A percentile compares a stretch with the other conserved stretches of the same genome.
Evolutionary conservation across 768 basidiomycete genomes (phyloP).

Genomic region (Amanita brunnescens): DNA sequence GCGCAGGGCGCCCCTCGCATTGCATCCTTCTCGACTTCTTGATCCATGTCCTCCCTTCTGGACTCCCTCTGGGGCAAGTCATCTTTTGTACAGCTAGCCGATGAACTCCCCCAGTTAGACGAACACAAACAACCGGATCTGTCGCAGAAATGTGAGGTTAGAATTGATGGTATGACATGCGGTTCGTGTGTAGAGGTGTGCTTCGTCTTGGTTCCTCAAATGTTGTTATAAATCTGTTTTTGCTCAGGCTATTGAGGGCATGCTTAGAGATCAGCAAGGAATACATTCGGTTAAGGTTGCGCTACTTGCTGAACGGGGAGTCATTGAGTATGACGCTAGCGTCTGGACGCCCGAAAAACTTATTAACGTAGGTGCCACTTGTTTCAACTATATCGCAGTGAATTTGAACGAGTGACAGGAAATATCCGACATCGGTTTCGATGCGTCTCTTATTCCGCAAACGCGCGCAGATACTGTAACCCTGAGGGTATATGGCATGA

Average conservation of each 20-base stretch:
- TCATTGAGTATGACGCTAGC: constrained; percentile 80
- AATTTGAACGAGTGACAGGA: constrained; percentile 42
- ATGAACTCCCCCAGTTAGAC: constrained; percentile 15
- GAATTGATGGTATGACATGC: constrained; percentile 89
- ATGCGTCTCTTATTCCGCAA: constrained; percentile 68
- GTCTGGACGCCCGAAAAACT: constrained; percentile 81
- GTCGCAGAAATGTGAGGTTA: constrained; percentile 60
- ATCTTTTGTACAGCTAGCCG: constrained; percentile 11
- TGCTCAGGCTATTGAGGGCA: constrained; percentile 77
- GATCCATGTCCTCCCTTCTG: constrained; percentile 6
- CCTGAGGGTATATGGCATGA: constrained; percentile 88
- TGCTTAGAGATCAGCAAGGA: constrained; percentile 78
- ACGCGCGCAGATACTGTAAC: constrained; percentile 57
- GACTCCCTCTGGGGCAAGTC: constrained; percentile 3
- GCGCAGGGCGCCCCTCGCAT: neutral
- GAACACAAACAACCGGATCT: constrained; percentile 13
- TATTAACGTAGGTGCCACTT: constrained; percentile 43
- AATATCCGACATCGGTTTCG: constrained; percentile 90
- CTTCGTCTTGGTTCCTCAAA: neutral
- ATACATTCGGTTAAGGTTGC: constrained; percentile 91
- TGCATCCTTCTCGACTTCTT: neutral
- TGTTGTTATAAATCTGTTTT: neutral
- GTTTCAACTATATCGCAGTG: neutral
- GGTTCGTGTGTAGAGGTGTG: constrained; percentile 81
- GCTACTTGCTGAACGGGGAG: constrained; percentile 88